phyloP scores from a whole-genome alignment of 2,329 filamentous ascomycete species.

The Plenodomus biglobosus region DNA sequence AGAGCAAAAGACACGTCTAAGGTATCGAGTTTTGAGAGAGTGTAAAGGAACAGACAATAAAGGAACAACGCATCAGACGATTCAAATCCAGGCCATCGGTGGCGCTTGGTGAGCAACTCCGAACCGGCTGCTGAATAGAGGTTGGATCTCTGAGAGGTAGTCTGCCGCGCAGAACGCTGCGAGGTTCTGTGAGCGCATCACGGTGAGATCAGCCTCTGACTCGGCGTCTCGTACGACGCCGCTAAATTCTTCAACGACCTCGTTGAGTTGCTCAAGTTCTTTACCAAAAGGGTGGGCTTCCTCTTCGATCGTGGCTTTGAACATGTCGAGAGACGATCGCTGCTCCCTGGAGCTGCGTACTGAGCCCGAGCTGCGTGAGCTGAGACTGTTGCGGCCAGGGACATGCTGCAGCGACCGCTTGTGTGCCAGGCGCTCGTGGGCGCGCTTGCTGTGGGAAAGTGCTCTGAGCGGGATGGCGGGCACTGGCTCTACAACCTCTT shows the following conservation, averaged over 20 bases:
- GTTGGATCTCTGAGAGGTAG: conserved; percentile 79
- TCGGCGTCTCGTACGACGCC: conserved; percentile 59
- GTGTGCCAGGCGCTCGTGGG: conserved; percentile 73
- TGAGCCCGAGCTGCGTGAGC: conserved; percentile 54
- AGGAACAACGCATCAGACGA: neutral
- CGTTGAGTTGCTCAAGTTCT: conserved; percentile 88
- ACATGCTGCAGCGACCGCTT: conserved; percentile 61
- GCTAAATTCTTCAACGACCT: conserved; percentile 86
- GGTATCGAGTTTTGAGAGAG: conserved; percentile 8
- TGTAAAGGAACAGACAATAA: conserved; percentile 1
- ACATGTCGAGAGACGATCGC: conserved; percentile 51
- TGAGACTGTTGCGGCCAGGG: conserved; percentile 14
- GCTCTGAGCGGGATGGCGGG: conserved; percentile 77
- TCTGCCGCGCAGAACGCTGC: conserved; percentile 75
- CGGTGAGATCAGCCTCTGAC: conserved; percentile 71
- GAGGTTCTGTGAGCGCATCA: conserved; percentile 69
- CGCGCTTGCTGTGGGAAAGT: conserved; percentile 85
- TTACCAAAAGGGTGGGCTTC: conserved; percentile 76
- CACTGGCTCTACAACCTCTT: conserved; percentile 46
- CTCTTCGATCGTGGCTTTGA: conserved; percentile 39
- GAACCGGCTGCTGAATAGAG: conserved; percentile 49
- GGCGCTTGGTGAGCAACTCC: conserved; percentile 21
- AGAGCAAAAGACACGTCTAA: conserved; percentile 16
- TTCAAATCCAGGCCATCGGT: conserved; percentile 43
- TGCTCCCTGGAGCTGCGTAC: conserved; percentile 58